Percentiles rank a stretch among this genome's conserved stretches.
These are phyloP conservation scores for Microcos paniculata DNA, from an alignment of 345 rosid species.

Conservation along the genomic window DNA sequence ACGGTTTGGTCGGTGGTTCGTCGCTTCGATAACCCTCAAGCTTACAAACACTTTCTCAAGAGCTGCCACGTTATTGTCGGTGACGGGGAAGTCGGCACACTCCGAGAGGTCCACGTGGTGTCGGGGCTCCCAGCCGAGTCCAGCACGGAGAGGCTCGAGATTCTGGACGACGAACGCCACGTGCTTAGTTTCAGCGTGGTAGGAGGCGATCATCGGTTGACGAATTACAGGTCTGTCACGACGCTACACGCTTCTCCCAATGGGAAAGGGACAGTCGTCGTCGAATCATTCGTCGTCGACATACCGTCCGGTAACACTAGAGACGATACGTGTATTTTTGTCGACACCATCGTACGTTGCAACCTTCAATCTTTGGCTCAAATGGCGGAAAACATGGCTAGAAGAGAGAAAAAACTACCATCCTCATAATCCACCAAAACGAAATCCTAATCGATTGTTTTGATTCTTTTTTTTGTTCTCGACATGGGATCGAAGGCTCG, in stretches of 20 bases:
- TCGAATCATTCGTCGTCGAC: slow-evolving; percentile 88
- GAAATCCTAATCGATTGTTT: neutral
- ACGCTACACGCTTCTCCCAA: slow-evolving; percentile 56
- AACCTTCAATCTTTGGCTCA: slow-evolving; percentile 83
- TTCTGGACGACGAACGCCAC: slow-evolving; percentile 76
- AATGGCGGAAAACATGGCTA: slow-evolving; percentile 50
- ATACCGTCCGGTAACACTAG: slow-evolving; percentile 73
- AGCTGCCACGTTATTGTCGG: slow-evolving; percentile 72
- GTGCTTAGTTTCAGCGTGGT: slow-evolving; percentile 79
- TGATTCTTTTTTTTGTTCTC: slow-evolving; percentile 19
- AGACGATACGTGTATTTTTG: slow-evolving; percentile 78
- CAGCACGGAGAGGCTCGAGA: slow-evolving; percentile 82
- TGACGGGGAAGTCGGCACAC: slow-evolving; percentile 68
- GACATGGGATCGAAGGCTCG: slow-evolving; percentile 10
- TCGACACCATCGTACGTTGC: slow-evolving; percentile 82
- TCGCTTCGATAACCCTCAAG: slow-evolving; percentile 82
- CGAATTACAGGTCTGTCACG: slow-evolving; percentile 75
- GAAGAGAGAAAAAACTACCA: neutral
- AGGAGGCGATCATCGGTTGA: slow-evolving; percentile 86
- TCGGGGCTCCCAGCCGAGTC: slow-evolving; percentile 86
- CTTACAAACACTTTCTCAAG: slow-evolving; percentile 74
- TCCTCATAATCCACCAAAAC: neutral
- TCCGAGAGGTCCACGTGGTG: slow-evolving; percentile 72
- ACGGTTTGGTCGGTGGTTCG: slow-evolving; percentile 80
- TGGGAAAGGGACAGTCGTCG: slow-evolving; percentile 52